Conservation (phyloP, 257 asterid species). For the Fraxinus cuspidata region DNA sequence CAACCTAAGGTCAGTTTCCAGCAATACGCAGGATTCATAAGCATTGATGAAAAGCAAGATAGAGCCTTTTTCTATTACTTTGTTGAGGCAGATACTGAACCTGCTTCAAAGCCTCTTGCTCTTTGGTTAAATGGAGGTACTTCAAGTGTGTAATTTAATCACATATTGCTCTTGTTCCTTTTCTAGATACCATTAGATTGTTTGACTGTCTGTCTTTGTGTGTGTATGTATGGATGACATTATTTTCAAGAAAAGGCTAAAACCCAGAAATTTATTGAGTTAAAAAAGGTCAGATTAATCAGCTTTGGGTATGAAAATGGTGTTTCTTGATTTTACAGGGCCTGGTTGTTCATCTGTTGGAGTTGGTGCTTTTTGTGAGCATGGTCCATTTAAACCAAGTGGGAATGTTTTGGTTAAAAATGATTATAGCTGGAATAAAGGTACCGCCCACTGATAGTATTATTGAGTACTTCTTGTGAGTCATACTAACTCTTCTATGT, state of each 20-base stretch:
- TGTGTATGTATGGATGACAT: not conserved
- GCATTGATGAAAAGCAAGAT: slow-evolving; percentile 41
- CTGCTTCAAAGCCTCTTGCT: slow-evolving; percentile 67
- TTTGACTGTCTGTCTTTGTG: no score
- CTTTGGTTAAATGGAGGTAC: slow-evolving; percentile 78
- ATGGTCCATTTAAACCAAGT: slow-evolving; percentile 58
- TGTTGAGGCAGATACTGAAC: slow-evolving; percentile 59
- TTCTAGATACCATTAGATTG: no score
- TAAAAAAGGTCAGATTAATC: not conserved
- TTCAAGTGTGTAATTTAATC: not conserved
- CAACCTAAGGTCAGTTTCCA: slow-evolving; percentile 48
- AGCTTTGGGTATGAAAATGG: not conserved
- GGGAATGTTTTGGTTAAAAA: slow-evolving; percentile 48
- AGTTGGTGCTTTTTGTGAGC: slow-evolving; percentile 65
- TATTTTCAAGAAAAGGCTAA: not conserved
- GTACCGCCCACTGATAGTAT: slow-evolving; percentile 15
- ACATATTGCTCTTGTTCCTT: no score
- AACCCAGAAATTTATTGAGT: not conserved
- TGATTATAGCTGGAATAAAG: slow-evolving; percentile 64
- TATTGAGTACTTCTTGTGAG: no score
- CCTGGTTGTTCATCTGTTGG: slow-evolving; percentile 75
- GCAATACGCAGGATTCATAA: slow-evolving; percentile 53
- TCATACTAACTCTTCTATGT: not conserved
- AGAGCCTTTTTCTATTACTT: slow-evolving; percentile 62
- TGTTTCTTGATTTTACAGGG: slow-evolving; percentile 33